Evolutionary conservation across 2,329 filamentous ascomycete genomes (phyloP).

Genomic region (Blastomyces parvus): DNA sequence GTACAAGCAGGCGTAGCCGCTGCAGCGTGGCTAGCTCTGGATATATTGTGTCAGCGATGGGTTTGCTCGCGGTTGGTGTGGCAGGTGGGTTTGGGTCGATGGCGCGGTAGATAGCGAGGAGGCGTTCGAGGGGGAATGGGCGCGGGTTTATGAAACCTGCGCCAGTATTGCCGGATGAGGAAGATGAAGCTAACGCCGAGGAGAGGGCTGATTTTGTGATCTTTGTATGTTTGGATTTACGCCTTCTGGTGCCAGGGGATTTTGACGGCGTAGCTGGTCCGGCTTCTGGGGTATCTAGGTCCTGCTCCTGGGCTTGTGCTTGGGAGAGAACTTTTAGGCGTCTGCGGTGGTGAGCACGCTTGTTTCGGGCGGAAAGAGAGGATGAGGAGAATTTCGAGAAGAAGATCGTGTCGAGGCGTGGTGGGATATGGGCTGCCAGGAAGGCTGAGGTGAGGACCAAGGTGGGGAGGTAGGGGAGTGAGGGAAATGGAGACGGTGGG

Average conservation of each 20-base stretch:
- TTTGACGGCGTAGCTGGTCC: slow-evolving; percentile 22
- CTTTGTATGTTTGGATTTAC: slow-evolving; percentile 23
- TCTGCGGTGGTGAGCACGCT: slow-evolving; percentile 35
- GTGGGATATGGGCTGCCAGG: slow-evolving; percentile 39
- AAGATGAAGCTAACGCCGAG: slow-evolving; percentile 32
- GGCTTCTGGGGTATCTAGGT: slow-evolving; percentile 20
- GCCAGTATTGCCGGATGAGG: slow-evolving; percentile 25
- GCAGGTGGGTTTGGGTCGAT: slow-evolving; percentile 36
- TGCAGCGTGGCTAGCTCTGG: slow-evolving; percentile 40
- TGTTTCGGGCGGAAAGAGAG: slow-evolving; percentile 35
- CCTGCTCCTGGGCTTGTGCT: slow-evolving; percentile 25
- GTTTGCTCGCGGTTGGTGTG: slow-evolving; percentile 5
- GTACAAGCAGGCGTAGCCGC: slow-evolving; percentile 38
- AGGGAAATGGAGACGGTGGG: slow-evolving; percentile 24
- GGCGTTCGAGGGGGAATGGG: slow-evolving; percentile 38
- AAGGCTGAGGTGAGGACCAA: slow-evolving; percentile 40
- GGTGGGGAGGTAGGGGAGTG: slow-evolving; percentile 39
- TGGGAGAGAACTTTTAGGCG: slow-evolving; percentile 35
- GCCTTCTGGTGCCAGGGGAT: slow-evolving; percentile 24
- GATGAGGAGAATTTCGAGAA: slow-evolving; percentile 42
- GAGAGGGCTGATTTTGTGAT: slow-evolving; percentile 35
- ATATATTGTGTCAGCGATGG: slow-evolving; percentile 37
- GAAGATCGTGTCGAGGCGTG: slow-evolving; percentile 40
- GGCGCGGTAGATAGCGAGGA: slow-evolving; percentile 41
- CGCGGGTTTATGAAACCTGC: slow-evolving; percentile 34